Evolutionary conservation across 2,329 filamentous ascomycete genomes (phyloP).

Genomic region (Fusarium udum): DNA sequence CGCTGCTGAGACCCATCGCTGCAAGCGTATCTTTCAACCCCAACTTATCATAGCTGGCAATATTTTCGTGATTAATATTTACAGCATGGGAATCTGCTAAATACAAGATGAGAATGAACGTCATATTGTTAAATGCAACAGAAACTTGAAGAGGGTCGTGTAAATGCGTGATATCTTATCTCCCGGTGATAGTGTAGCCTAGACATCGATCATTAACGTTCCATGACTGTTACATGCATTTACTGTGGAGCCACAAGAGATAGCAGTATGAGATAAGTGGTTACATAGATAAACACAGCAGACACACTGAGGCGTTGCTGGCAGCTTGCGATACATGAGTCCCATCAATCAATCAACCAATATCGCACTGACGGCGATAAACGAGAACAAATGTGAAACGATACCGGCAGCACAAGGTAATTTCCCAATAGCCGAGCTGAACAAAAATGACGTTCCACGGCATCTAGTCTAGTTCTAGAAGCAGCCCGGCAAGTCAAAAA

Average conservation of each 20-base stretch:
- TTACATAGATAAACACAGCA: too few relatives aligned
- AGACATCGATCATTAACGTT: neutral
- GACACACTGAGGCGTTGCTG: neutral
- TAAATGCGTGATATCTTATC: neutral
- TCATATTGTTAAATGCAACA: too few relatives aligned
- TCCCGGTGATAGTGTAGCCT: neutral
- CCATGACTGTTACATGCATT: neutral
- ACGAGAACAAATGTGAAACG: accelerated
- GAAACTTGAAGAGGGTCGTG: too few relatives aligned
- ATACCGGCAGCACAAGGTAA: neutral
- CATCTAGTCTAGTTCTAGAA: neutral
- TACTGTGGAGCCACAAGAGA: neutral
- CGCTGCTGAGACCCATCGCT: too few relatives aligned
- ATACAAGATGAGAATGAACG: neutral
- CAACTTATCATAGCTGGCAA: too few relatives aligned
- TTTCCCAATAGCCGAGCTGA: neutral
- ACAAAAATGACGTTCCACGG: neutral
- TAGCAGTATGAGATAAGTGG: neutral
- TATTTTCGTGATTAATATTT: too few relatives aligned
- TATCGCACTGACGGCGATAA: neutral
- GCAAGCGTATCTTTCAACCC: too few relatives aligned
- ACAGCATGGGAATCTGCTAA: too few relatives aligned
- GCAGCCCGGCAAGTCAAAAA: conserved; percentile 5
- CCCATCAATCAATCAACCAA: neutral
- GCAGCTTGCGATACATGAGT: neutral